A percentile compares a stretch with the other conserved stretches of the same genome.
Conservation (phyloP, 1,284 basidiomycete genomes). For the Puccinia sorghi region DNA sequence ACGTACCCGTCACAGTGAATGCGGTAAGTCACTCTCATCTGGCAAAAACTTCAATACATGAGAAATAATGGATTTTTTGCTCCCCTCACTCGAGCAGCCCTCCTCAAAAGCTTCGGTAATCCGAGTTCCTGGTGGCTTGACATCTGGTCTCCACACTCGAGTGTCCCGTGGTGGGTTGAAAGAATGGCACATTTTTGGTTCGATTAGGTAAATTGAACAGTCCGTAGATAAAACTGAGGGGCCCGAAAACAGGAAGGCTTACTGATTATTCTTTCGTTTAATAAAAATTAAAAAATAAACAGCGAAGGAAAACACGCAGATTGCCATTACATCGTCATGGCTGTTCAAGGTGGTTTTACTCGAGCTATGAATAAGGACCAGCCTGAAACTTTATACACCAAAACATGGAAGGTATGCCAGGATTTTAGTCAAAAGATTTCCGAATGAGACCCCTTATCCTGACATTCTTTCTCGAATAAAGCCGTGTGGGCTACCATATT, state of each 20-base stretch:
- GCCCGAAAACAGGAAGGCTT: neutral
- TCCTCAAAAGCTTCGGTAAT: constrained; percentile 46
- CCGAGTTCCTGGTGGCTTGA: constrained; percentile 45
- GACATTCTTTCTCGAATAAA: too few relatives aligned
- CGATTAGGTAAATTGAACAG: constrained; percentile 35
- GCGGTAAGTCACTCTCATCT: constrained; percentile 22
- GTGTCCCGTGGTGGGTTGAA: constrained; percentile 36
- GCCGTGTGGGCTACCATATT: constrained; percentile 77
- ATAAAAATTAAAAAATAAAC: too few relatives aligned
- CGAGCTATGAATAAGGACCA: constrained; percentile 42
- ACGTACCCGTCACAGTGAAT: constrained; percentile 34
- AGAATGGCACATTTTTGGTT: constrained; percentile 51
- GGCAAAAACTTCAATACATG: neutral
- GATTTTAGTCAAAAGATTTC: neutral
- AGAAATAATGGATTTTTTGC: neutral
- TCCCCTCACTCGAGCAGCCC: constrained; percentile 4
- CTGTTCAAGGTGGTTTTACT: constrained; percentile 50
- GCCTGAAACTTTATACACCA: constrained; percentile 42
- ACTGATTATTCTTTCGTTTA: neutral
- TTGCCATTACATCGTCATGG: constrained; percentile 49
- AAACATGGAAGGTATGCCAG: constrained; percentile 48
- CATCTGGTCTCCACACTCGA: constrained; percentile 48
- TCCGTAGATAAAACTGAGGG: neutral
- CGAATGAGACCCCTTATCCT: too few relatives aligned
- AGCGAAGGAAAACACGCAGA: constrained; percentile 39